Base-by-base conservation (phyloP, 2,329 filamentous ascomycete genomes). In the Beauveria scarabaeidicola region DNA sequence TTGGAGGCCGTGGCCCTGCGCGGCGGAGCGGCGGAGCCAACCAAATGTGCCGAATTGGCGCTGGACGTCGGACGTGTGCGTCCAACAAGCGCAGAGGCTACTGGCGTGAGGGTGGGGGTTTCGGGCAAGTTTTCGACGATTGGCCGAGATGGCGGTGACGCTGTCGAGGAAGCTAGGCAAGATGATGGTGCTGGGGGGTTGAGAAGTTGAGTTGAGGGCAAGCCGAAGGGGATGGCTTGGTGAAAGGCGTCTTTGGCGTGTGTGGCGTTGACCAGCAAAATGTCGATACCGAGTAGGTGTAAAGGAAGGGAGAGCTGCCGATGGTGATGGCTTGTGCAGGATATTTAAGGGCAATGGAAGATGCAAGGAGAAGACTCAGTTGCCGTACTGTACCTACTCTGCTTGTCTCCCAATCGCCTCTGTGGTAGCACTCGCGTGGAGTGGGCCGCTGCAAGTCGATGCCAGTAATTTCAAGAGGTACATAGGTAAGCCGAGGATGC, bases 11-110 rank as follows among this genome's bases (percentile, higher is more conserved):
- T 36, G 41, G 41, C n/a, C n/a, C 25, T 17, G 36, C 2, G 38
- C 38, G 43, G 36, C 21, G 23, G 21, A 5, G 61, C 62, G 62
- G 48, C 54, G 46, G 63, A 66, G 64, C 43, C 53, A 51, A 50
- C 65, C 64, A 50, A 43, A 62, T 63, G 46, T 46, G 63, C 56
- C 36, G 62, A 63, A 55, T 36, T 27, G 21, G 51, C 53, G 53
- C 53, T 56, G 21, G 15, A 40, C 43, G 21, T 27, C 23, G 15
- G 8, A 13, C 27, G 29, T 27, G 15, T 21, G 52, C 15, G 15
- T 53, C 52, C 43, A 40, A 56, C 53, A 56, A 48, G 53, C 53
- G 53, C 53, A 48, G 53, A 11, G 27, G 13, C 32, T 11, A 11
- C 3, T 17, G 19, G 47, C 10, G 19, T 21, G 44, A 19, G 29